phyloP scores from a whole-genome alignment of 2,329 filamentous ascomycete genomes.

The Pseudogymnoascus sp. region DNA sequence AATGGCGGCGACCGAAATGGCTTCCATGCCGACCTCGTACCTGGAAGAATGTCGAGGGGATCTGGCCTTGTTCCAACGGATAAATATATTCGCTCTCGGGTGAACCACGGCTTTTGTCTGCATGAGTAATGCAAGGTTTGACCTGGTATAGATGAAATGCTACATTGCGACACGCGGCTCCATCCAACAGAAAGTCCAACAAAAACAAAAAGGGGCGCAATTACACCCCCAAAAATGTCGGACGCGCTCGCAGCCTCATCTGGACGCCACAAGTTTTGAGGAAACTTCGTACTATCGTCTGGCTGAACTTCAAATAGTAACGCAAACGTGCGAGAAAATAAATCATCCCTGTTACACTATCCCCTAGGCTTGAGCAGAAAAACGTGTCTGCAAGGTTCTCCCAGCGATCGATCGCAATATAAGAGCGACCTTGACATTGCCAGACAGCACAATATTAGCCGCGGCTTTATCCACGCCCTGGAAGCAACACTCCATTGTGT shows the following conservation, averaged over 20 bases:
- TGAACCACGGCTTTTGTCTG: neutral
- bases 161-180: neutral
- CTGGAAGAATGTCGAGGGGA: neutral
- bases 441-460: neutral
- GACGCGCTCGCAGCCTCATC: neutral
- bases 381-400: constrained; percentile 8
- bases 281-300: neutral
- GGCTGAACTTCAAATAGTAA: neutral
- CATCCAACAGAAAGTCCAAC: neutral
- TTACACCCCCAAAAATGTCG: neutral
- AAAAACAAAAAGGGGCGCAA: neutral
- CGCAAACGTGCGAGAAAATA: neutral
- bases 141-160: neutral
- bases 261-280: neutral
- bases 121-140: neutral
- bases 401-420: neutral
- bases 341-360: neutral
- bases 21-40: neutral
- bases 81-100: neutral
- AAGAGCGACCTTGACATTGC: neutral
- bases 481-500: neutral
- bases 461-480: neutral
- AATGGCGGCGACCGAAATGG: neutral
- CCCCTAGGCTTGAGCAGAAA: neutral
- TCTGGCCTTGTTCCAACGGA: neutral